These are phyloP conservation scores for Phytomonas francai DNA, from an alignment of 208 protist genomes.

Conservation along the genomic window DNA sequence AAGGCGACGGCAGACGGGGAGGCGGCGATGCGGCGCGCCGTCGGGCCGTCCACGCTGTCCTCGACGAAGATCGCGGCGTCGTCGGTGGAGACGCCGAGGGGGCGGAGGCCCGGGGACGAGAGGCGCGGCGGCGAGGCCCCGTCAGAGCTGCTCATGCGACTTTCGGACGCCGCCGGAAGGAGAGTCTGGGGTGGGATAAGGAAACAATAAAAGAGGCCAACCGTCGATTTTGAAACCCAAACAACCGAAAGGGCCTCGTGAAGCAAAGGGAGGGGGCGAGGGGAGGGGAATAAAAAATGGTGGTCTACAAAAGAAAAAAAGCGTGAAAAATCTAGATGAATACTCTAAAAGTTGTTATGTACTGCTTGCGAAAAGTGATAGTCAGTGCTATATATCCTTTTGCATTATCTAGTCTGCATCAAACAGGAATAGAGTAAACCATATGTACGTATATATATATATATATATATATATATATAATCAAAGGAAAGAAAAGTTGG, in stretches of 20 bases:
- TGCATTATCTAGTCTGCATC: background rate
- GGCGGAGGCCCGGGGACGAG: slow-evolving; percentile 24
- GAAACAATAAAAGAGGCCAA: too few relatives aligned
- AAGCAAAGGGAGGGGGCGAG: background rate
- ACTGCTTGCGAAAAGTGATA: background rate
- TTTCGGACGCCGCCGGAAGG: background rate
- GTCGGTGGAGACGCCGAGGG: slow-evolving; percentile 60
- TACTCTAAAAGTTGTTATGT: background rate
- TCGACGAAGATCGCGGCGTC: slow-evolving; percentile 79
- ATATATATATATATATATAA: background rate
- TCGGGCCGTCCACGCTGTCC: slow-evolving; percentile 66
- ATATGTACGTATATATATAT: background rate
- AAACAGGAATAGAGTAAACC: slow-evolving; percentile 10
- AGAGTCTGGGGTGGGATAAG: too few relatives aligned
- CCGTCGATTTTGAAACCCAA: too few relatives aligned
- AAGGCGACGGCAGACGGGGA: slow-evolving; percentile 68
- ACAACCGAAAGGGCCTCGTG: background rate
- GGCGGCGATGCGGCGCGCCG: slow-evolving; percentile 58
- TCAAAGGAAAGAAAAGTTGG: slow-evolving; percentile 13
- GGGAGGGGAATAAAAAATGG: background rate
- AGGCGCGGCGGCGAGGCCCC: slow-evolving; percentile 8
- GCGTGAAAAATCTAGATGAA: background rate
- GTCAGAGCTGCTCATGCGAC: background rate
- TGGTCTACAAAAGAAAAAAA: slow-evolving; percentile 6
- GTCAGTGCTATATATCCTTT: background rate